Conservation (phyloP, 1,284 basidiomycete genomes). For the Papiliotrema fonsecae region DNA sequence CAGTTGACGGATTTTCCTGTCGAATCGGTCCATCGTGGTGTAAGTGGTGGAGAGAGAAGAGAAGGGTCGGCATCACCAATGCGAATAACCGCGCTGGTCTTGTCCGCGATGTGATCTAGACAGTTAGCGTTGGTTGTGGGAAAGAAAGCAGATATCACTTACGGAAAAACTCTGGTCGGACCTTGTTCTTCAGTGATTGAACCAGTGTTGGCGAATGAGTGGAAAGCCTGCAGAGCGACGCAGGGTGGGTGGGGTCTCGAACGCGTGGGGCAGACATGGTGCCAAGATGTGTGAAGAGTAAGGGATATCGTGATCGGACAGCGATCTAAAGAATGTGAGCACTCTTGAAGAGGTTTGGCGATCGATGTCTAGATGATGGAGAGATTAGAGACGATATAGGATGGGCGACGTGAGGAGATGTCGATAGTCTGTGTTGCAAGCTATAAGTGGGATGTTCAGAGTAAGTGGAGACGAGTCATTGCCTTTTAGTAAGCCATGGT, state of each 20-base stretch:
- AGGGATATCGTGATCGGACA: neutral
- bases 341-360: neutral
- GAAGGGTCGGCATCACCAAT: conserved; percentile 21
- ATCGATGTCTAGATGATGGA: neutral
- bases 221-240: conserved; percentile 8
- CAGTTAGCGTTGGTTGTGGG: conserved; percentile 7
- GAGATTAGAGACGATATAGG: neutral
- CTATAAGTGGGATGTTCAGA: neutral
- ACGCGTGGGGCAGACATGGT: conserved; percentile 4
- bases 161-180: conserved; percentile 61
- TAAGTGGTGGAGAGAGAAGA: conserved; percentile 56
- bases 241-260: conserved; percentile 10
- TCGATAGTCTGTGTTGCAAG: neutral
- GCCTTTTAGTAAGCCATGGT: conserved; percentile 1
- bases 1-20: conserved; percentile 39
- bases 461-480: neutral
- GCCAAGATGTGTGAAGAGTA: conserved; percentile 42
- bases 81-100: conserved; percentile 40
- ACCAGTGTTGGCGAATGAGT: conserved; percentile 5
- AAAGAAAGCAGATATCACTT: conserved; percentile 48
- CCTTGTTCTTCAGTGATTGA: conserved; percentile 13
- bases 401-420: neutral
- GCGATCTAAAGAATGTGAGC: neutral
- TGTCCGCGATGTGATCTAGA: conserved; percentile 51
- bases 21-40: conserved; percentile 47